Percentiles rank a stretch among this genome's conserved stretches.
phyloP scores from a whole-genome alignment of 306 rosid species.

The Luffa acutangula region DNA sequence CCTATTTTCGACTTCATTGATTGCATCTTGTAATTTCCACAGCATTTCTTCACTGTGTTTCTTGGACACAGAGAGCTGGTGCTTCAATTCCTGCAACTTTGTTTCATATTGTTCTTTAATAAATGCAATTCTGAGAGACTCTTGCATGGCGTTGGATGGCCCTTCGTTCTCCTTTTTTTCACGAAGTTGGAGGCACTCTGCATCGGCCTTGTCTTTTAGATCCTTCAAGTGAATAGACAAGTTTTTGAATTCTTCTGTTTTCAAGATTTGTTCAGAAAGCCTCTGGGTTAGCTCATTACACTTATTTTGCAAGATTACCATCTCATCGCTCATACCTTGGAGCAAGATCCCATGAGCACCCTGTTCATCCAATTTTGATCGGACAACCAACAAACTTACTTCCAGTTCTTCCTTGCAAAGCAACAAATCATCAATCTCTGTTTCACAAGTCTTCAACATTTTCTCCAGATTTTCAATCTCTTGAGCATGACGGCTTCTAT shows the following conservation, averaged over 20 bases:
- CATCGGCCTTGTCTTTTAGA: constrained; percentile 81
- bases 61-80: constrained; percentile 67
- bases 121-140: constrained; percentile 91
- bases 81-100: constrained; percentile 82
- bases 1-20: constrained; percentile 60
- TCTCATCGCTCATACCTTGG: constrained; percentile 49
- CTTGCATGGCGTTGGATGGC: constrained; percentile 57
- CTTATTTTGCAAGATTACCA: constrained; percentile 39
- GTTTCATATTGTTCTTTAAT: constrained; percentile 95
- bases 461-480: constrained; percentile 56
- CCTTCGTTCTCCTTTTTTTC: constrained; percentile 74
- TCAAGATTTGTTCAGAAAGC: constrained; percentile 82
- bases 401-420: constrained; percentile 68
- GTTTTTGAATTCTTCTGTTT: constrained; percentile 85
- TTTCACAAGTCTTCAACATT: constrained; percentile 37
- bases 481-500: constrained; percentile 26
- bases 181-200: constrained; percentile 46
- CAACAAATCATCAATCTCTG: constrained; percentile 51
- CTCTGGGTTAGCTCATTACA: constrained; percentile 51
- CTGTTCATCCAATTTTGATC: constrained; percentile 59
- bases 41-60: constrained; percentile 88
- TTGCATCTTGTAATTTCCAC: constrained; percentile 83
- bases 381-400: constrained; percentile 52
- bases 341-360: constrained; percentile 29
- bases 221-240: constrained; percentile 92